A percentile compares a stretch with the other conserved stretches of the same genome.
Conservation (phyloP, 2,329 filamentous ascomycete genomes). For the Cercospora sesami region DNA sequence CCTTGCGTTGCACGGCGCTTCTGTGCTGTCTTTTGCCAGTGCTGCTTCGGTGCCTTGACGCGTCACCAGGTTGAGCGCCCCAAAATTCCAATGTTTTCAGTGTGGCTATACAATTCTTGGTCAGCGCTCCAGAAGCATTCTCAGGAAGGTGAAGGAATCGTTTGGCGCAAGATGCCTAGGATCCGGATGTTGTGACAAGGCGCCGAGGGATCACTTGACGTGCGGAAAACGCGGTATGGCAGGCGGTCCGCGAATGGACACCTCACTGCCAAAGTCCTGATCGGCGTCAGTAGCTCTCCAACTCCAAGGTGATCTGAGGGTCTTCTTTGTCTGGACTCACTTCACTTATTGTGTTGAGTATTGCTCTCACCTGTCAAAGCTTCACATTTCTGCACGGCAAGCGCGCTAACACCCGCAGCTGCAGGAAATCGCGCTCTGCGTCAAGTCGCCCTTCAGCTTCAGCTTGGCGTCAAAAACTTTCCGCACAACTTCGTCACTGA, state of each 20-base stretch:
- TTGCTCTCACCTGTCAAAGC: background rate
- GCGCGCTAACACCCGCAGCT: background rate
- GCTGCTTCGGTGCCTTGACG: background rate
- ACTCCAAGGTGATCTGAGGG: background rate
- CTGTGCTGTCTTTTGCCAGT: background rate
- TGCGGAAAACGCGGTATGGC: background rate
- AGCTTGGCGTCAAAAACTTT: background rate
- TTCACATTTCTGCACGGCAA: slow-evolving; percentile 1
- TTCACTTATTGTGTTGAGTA: background rate
- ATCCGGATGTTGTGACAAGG: background rate
- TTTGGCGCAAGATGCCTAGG: too few relatives aligned
- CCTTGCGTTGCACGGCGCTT: background rate
- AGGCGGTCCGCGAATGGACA: background rate
- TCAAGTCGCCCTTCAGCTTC: background rate
- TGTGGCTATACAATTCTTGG: background rate
- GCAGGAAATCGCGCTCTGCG: background rate
- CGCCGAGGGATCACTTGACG: background rate
- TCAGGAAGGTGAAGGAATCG: background rate
- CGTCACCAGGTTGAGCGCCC: background rate
- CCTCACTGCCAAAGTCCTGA: background rate
- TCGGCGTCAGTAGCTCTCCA: background rate
- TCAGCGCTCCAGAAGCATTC: background rate
- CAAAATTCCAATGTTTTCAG: background rate
- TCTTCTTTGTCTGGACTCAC: background rate
- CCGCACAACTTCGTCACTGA: background rate